Evolutionary conservation across 208 protist species (phyloP).

Genomic region (Trypanosoma theileri): DNA sequence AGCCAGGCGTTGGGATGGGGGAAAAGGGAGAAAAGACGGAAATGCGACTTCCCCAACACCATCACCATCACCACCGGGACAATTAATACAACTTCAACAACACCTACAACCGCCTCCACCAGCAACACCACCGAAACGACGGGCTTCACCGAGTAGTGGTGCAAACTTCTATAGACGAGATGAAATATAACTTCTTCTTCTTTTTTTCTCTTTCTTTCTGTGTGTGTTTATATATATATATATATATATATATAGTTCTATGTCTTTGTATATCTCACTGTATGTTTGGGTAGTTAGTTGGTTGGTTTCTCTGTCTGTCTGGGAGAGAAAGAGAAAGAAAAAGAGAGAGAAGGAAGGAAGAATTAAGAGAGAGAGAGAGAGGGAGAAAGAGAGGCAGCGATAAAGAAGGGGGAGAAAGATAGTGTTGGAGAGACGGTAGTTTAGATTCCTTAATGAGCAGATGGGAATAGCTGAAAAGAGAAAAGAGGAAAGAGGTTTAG

Average conservation of each 20-base stretch:
- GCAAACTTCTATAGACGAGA: neutral
- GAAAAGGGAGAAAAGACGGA: too few relatives aligned
- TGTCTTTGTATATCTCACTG: neutral
- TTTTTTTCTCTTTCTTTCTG: neutral
- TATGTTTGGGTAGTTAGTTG: neutral
- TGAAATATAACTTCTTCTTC: neutral
- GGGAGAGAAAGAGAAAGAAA: neutral
- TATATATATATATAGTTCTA: conserved; percentile 4
- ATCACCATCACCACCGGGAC: too few relatives aligned
- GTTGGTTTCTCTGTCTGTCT: neutral
- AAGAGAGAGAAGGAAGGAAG: neutral
- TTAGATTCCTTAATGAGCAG: too few relatives aligned
- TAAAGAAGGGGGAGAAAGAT: neutral
- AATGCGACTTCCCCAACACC: too few relatives aligned
- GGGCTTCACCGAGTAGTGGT: neutral
- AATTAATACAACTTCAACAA: too few relatives aligned
- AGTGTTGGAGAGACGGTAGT: neutral
- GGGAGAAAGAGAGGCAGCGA: neutral
- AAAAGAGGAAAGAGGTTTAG: neutral
- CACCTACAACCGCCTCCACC: conserved; percentile 12
- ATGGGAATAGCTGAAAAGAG: neutral
- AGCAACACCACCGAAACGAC: neutral
- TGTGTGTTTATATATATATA: conserved; percentile 5
- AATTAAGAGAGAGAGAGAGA: neutral
- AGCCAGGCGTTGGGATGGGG: too few relatives aligned